Evolutionary conservation across 441 rosid species (phyloP).

Genomic region (Gossypium gossypioides): DNA sequence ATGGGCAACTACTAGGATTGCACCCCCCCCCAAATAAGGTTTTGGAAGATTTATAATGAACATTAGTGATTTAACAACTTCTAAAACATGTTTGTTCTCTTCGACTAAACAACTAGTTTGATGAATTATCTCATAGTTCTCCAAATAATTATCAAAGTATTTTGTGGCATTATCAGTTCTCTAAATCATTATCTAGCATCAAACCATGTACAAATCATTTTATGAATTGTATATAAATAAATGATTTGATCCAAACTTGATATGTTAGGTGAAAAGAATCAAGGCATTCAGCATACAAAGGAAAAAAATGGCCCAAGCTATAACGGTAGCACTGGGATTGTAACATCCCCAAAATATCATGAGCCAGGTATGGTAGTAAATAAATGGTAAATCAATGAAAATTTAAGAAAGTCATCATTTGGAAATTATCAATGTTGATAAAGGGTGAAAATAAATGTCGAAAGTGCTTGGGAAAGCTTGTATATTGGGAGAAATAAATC

Average conservation of each 20-base stretch:
- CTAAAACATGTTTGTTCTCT: not conserved
- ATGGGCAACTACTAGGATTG: not conserved
- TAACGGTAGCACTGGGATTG: not conserved
- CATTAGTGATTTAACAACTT: not conserved
- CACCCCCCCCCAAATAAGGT: not conserved
- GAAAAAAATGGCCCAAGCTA: not conserved
- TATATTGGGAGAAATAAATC: not conserved
- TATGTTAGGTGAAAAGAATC: not conserved
- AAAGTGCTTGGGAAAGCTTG: not conserved
- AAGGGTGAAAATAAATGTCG: not conserved
- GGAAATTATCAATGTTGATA: not conserved
- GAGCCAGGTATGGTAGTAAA: not conserved
- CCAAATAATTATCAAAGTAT: not conserved
- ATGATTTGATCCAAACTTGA: not conserved
- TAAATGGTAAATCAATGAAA: not conserved
- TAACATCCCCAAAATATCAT: not conserved
- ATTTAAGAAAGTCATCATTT: not conserved
- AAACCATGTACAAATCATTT: not conserved
- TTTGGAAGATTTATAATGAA: not conserved
- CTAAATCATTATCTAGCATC: not conserved
- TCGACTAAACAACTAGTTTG: not conserved
- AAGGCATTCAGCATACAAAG: not conserved
- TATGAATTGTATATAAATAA: not conserved
- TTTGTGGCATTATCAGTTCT: not conserved
- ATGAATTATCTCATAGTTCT: not conserved